Conservation (phyloP, 306 rosid species). For the Citrullus colocynthis region DNA sequence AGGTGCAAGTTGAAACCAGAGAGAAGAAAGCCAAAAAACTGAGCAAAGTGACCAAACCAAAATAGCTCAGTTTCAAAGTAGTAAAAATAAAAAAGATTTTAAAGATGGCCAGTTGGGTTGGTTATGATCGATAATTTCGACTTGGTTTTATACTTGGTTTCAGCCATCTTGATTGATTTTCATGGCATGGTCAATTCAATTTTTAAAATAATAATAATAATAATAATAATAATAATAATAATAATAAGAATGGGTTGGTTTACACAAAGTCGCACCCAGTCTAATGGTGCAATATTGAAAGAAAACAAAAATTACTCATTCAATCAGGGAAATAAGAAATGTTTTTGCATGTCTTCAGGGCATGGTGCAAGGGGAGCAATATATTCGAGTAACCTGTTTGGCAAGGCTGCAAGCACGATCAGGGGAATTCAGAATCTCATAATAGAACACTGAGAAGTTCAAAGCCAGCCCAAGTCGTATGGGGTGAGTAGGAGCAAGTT, state of each 20-base stretch:
- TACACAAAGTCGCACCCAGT: neutral
- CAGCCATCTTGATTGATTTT: neutral
- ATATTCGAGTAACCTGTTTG: conserved; percentile 60
- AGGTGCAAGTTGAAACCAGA: neutral
- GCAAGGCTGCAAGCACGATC: conserved; percentile 99
- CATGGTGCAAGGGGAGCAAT: neutral
- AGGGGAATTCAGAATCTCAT: conserved; percentile 94
- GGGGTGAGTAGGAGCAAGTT: conserved; percentile 90
- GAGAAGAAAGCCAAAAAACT: neutral
- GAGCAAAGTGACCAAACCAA: neutral
- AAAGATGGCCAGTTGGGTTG: neutral
- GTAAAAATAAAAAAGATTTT: neutral
- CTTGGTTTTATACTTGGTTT: neutral
- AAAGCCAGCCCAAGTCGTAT: conserved; percentile 97
- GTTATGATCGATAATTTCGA: neutral
- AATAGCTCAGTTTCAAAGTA: neutral
- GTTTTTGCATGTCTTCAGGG: neutral
- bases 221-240: neutral
- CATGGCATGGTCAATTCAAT: neutral
- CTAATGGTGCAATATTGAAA: neutral
- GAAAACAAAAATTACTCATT: neutral
- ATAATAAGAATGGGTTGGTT: neutral
- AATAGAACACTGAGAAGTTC: conserved; percentile 90
- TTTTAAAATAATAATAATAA: neutral
- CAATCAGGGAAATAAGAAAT: neutral